Evolutionary conservation across 192 early-diverging fungal species (phyloP).

Genomic region (Rhizoclosmatium globosum): DNA sequence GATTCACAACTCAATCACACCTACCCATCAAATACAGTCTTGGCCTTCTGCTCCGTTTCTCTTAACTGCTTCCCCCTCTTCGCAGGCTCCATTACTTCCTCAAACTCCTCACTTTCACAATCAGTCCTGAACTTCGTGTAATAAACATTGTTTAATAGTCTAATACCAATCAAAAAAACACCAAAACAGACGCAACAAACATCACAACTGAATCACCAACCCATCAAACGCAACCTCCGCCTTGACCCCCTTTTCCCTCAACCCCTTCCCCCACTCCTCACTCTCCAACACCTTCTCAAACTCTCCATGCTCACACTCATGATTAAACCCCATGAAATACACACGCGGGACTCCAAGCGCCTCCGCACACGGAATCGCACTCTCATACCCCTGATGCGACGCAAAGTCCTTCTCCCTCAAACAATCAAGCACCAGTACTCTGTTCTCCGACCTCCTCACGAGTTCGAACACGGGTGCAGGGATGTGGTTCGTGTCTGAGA

Average conservation of each 20-base stretch:
- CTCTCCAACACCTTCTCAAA: slow-evolving; percentile 61
- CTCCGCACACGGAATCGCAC: slow-evolving; percentile 69
- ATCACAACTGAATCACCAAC: slow-evolving; percentile 2
- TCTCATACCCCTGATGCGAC: slow-evolving; percentile 79
- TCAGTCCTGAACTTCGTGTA: no score
- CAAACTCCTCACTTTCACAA: no score
- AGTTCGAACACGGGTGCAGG: slow-evolving; percentile 63
- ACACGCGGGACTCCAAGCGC: slow-evolving; percentile 58
- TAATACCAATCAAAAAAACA: no score
- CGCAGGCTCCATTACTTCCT: no score
- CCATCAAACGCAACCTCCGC: slow-evolving; percentile 11
- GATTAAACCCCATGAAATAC: slow-evolving; percentile 79
- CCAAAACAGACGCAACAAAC: not conserved
- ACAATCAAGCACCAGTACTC: slow-evolving; percentile 78
- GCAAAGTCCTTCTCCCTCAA: slow-evolving; percentile 61
- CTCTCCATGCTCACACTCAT: slow-evolving; percentile 75
- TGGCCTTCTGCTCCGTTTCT: no score
- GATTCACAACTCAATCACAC: no score
- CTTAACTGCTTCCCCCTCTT: no score
- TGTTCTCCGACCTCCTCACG: slow-evolving; percentile 57
- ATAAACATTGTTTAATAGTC: no score
- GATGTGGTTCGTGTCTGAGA: slow-evolving; percentile 82
- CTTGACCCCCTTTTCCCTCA: slow-evolving; percentile 49
- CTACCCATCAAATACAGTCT: no score
- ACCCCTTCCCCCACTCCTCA: slow-evolving; percentile 7